Percentiles rank a stretch among this genome's conserved stretches.
Evolutionary conservation across 169 alveolate species (phyloP).

Genomic region (Eimeria maxima): DNA sequence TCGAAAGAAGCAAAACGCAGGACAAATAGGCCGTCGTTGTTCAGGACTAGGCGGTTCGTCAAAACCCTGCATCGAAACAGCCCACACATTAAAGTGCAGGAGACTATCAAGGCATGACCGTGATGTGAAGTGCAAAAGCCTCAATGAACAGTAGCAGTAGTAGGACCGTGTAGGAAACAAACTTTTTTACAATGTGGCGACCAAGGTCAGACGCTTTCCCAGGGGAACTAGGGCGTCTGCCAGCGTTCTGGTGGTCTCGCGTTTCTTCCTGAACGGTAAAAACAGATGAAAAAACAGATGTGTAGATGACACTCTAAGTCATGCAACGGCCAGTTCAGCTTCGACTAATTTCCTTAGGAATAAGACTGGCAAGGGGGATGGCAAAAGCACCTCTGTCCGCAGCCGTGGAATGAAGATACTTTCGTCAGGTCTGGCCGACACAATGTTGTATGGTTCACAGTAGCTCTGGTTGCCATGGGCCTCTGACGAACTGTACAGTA

Average conservation of each 20-base stretch:
- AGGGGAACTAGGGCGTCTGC: background rate
- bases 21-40: conserved; percentile 79
- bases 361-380: background rate
- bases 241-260: background rate
- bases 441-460: background rate
- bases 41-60: conserved; percentile 71
- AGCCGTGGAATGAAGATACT: conserved; percentile 28
- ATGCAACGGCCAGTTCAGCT: background rate
- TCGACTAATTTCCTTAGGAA: background rate
- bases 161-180: background rate
- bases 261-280: conserved; percentile 1
- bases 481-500: background rate
- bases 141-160: background rate
- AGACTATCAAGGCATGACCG: background rate
- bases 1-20: conserved; percentile 80
- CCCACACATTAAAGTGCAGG: background rate
- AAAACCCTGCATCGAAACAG: conserved; percentile 62
- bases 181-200: conserved; percentile 67
- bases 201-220: conserved; percentile 29
- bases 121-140: background rate
- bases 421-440: conserved; percentile 1
- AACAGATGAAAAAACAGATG: background rate
- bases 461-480: background rate
- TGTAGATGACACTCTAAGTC: background rate
- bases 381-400: background rate